Conservation (phyloP, 306 rosid genomes). For the Cucumis hystrix region DNA sequence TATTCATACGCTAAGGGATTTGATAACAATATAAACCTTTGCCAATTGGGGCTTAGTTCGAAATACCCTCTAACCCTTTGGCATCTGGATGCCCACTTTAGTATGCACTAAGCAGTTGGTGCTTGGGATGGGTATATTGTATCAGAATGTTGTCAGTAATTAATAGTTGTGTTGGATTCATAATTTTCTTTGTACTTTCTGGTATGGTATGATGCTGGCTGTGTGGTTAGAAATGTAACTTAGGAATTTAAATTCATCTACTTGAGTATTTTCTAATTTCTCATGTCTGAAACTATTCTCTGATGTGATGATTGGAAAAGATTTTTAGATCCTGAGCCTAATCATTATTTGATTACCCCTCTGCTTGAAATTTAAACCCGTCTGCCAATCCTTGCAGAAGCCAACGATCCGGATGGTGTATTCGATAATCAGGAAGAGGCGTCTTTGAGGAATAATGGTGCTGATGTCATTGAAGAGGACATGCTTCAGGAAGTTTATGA, state of each 20-base stretch:
- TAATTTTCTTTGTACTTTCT: background rate
- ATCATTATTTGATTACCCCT: background rate
- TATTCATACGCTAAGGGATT: background rate
- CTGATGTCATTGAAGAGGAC: slow-evolving; percentile 37
- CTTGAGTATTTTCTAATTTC: background rate
- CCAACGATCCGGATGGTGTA: slow-evolving; percentile 17
- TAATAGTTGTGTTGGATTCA: background rate
- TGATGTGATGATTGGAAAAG: background rate
- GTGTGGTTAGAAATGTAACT: background rate
- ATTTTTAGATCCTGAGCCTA: background rate
- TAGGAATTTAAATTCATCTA: background rate
- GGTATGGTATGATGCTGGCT: background rate
- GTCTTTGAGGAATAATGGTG: slow-evolving; percentile 32
- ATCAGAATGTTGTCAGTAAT: background rate
- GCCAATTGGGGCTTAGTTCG: background rate
- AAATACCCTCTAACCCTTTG: background rate
- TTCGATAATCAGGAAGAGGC: slow-evolving; percentile 21
- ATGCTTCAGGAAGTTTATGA: slow-evolving; percentile 42
- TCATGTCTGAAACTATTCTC: background rate
- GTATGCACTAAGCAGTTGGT: background rate
- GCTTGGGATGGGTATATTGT: background rate
- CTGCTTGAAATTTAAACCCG: background rate
- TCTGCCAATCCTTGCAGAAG: slow-evolving; percentile 25
- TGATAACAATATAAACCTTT: background rate
- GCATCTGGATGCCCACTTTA: background rate